These are phyloP conservation scores for Yamadazyma epiphylla DNA, from an alignment of 1,139 yeast genomes.

Conservation along the genomic window DNA sequence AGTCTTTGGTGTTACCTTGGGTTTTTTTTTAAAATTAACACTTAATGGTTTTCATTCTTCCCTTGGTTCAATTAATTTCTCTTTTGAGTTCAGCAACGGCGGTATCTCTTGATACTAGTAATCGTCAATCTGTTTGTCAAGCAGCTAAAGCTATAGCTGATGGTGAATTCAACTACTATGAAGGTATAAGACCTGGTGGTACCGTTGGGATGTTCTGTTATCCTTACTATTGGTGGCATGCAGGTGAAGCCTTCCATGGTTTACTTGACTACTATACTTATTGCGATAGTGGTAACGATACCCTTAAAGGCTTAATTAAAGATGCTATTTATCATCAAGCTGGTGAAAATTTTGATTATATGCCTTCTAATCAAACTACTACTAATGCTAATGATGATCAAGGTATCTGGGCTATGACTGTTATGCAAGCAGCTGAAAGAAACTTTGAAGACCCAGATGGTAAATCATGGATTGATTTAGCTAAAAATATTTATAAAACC, in stretches of 20 bases:
- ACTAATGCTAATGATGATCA: conserved; percentile 73
- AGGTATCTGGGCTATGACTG: conserved; percentile 65
- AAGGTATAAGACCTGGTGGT: conserved; percentile 51
- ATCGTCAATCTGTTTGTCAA: conserved; percentile 38
- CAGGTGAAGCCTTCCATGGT: conserved; percentile 69
- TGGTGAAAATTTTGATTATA: conserved; percentile 49
- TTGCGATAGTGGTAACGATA: conserved; percentile 42
- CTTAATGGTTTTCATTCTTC: no score
- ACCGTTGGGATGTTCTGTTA: conserved; percentile 54
- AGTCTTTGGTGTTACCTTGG: no score
- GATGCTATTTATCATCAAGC: conserved; percentile 50
- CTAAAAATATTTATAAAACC: conserved; percentile 73
- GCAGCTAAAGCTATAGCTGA: conserved; percentile 46
- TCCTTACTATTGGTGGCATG: conserved; percentile 74
- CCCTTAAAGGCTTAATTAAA: conserved; percentile 34
- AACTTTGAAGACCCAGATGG: conserved; percentile 47
- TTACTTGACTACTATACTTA: conserved; percentile 49
- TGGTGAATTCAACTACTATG: conserved; percentile 59
- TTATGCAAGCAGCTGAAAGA: conserved; percentile 60
- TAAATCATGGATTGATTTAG: conserved; percentile 64
- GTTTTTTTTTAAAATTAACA: no score
- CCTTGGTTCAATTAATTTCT: no score
- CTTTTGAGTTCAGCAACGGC: no score
- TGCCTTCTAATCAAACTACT: conserved; percentile 58
- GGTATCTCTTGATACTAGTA: background rate